These are phyloP conservation scores for Annulohypoxylon moriforme DNA, from an alignment of 495 filamentous ascomycete genomes.

Conservation along the genomic window DNA sequence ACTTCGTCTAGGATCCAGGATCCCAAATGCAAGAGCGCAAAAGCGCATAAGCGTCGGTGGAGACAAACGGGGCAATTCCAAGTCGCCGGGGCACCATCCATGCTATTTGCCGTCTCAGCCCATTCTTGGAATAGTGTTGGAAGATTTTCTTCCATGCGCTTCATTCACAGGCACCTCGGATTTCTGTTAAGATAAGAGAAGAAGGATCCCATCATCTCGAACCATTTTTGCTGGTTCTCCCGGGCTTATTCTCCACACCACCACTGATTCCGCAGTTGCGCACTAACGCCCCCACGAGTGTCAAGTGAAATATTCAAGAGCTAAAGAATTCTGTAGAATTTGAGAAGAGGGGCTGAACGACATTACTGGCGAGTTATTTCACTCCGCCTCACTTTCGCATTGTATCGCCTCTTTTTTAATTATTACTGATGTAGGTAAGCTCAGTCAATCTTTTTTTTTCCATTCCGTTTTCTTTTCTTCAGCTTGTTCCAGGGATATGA, in stretches of 20 bases:
- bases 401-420: not conserved
- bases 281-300: conserved; percentile 24
- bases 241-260: conserved; percentile 8
- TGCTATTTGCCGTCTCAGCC: conserved; percentile 13
- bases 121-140: conserved; percentile 10
- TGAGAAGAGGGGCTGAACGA: conserved; percentile 15
- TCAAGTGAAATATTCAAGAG: conserved; percentile 1
- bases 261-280: conserved; percentile 13
- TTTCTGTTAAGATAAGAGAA: conserved; percentile 39
- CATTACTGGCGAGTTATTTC: conserved; percentile 13
- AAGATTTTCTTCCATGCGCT: conserved; percentile 18
- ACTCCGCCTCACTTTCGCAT: conserved; percentile 38
- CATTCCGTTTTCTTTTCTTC: not conserved
- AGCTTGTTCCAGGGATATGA: not conserved
- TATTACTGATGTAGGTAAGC: not conserved
- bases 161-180: conserved; percentile 19
- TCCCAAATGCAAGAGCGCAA: conserved; percentile 2
- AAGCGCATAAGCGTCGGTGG: conserved; percentile 26
- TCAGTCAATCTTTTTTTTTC: not conserved
- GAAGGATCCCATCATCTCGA: conserved; percentile 5
- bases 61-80: conserved; percentile 37
- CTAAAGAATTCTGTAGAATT: conserved; percentile 8
- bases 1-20: conserved; percentile 1
- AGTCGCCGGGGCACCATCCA: conserved; percentile 30
- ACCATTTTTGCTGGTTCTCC: conserved; percentile 3